Conservation (phyloP, 2,329 filamentous ascomycete genomes). For the Verticillium longisporum region DNA sequence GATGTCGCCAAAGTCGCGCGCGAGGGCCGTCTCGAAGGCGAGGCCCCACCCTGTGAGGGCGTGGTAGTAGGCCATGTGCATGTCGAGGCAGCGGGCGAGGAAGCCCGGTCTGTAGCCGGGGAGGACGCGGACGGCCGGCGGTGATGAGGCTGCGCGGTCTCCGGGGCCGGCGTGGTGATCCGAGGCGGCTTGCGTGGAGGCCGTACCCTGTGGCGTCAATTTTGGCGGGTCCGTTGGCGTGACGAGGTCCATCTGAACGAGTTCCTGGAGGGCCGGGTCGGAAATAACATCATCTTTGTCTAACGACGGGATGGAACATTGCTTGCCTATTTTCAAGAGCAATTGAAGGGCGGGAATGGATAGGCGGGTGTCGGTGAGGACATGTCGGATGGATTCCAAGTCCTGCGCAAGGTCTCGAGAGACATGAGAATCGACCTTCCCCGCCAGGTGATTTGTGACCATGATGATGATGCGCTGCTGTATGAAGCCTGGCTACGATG, state of each 20-base stretch:
- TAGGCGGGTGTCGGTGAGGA: not conserved
- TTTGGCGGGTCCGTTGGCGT: too few species aligned
- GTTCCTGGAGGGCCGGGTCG: too few species aligned
- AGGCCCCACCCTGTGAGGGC: slow-evolving; percentile 13
- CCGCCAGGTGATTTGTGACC: not conserved
- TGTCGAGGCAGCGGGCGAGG: slow-evolving; percentile 17
- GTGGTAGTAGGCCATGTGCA: slow-evolving; percentile 20
- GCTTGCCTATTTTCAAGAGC: too few species aligned
- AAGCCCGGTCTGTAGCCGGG: slow-evolving; percentile 20
- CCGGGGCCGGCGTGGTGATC: not conserved
- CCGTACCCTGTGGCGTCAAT: not conserved
- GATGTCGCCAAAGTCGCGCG: slow-evolving; percentile 11
- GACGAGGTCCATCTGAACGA: too few species aligned
- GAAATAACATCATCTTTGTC: too few species aligned
- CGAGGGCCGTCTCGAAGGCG: slow-evolving; percentile 16
- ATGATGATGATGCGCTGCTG: not conserved
- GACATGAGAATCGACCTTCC: too few species aligned
- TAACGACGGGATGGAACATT: too few species aligned
- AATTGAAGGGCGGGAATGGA: too few species aligned
- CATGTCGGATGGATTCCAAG: not conserved
- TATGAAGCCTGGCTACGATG: not conserved
- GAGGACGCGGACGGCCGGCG: slow-evolving; percentile 9
- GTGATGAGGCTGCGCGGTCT: not conserved
- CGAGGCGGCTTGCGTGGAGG: not conserved
- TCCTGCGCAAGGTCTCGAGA: not conserved